Conservation (phyloP, 2,329 filamentous ascomycete species). For the Hypomyces perniciosus region DNA sequence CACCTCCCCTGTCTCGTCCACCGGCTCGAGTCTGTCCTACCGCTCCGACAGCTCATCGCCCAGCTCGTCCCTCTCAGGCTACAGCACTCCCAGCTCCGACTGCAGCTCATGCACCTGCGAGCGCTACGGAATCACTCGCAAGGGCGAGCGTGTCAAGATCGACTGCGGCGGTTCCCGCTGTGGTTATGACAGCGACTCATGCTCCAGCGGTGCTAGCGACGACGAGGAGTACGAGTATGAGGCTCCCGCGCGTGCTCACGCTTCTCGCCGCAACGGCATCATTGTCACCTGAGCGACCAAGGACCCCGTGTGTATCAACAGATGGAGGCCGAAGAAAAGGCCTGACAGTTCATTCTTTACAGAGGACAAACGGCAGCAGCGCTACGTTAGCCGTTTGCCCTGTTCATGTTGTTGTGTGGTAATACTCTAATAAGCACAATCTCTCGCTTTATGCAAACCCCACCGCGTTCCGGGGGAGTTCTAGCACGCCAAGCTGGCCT, state of each 20-base stretch:
- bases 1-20: conserved; percentile 58
- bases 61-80: conserved; percentile 67
- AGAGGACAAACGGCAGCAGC: conserved; percentile 20
- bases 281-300: conserved; percentile 41
- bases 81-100: conserved; percentile 72
- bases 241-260: conserved; percentile 35
- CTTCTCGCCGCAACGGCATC: conserved; percentile 58
- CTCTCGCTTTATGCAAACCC: conserved; percentile 18
- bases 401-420: conserved; percentile 24
- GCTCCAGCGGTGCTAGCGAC: conserved; percentile 60
- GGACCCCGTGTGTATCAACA: conserved; percentile 4
- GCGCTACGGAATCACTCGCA: conserved; percentile 92
- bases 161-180: conserved; percentile 89
- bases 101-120: conserved; percentile 84
- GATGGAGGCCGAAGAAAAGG: conserved; percentile 23
- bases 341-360: conserved; percentile 31
- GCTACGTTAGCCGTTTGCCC: conserved; percentile 22
- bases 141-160: conserved; percentile 88
- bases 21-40: conserved; percentile 63
- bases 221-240: conserved; percentile 46
- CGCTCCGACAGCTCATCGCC: conserved; percentile 69
- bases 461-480: conserved; percentile 26
- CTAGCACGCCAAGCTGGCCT: conserved; percentile 39
- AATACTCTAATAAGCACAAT: conserved; percentile 20
- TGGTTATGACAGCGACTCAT: conserved; percentile 69